phyloP scores from a whole-genome alignment of 208 protist genomes.

The Polymyxa betae region DNA sequence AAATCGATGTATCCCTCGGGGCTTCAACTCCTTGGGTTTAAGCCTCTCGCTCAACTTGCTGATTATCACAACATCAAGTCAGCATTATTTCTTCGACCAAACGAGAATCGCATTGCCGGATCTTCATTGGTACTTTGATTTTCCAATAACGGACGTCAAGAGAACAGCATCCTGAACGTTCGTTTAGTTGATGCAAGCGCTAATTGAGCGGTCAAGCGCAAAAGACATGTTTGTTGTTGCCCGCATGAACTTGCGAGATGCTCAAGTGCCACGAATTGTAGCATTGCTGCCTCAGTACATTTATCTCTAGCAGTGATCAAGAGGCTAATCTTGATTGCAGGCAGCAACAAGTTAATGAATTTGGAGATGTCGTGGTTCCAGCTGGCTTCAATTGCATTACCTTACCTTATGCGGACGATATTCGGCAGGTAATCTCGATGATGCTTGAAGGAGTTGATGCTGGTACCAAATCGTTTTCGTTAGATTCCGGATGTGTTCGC shows the following conservation, averaged over 20 bases:
- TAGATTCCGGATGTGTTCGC: not conserved
- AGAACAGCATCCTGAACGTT: not conserved
- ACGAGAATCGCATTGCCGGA: not conserved
- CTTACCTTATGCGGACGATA: not conserved
- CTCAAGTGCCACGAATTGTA: not conserved
- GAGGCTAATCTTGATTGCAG: no score
- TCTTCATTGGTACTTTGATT: not conserved
- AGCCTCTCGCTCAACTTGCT: not conserved
- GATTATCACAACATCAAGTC: not conserved
- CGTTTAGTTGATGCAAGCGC: not conserved
- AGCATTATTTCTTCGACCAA: not conserved
- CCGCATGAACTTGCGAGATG: not conserved
- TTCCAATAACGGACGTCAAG: no score
- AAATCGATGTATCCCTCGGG: not conserved
- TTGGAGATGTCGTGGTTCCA: not conserved
- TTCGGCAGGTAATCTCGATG: not conserved
- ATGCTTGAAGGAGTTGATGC: not conserved
- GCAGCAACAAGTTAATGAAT: not conserved
- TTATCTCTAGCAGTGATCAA: no score
- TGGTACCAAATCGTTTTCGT: not conserved
- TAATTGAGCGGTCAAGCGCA: not conserved
- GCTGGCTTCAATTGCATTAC: slow-evolving; percentile 25
- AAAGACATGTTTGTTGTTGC: not conserved
- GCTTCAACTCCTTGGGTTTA: not conserved
- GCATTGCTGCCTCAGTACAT: not conserved